These are phyloP conservation scores for Stephania yunnanensis DNA, from an alignment of 164 flowering plant species.

Conservation along the genomic window DNA sequence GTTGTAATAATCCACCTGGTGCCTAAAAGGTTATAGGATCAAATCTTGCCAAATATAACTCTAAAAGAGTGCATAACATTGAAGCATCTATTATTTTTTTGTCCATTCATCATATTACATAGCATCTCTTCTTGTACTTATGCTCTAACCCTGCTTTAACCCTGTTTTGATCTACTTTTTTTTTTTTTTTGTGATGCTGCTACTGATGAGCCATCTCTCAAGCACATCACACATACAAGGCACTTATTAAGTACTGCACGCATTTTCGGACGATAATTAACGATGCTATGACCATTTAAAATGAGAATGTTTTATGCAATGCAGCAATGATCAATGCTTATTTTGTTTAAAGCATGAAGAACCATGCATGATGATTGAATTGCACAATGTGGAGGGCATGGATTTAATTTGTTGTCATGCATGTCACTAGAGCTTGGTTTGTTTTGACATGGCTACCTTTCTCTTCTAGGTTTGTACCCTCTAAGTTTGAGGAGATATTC, in stretches of 20 bases:
- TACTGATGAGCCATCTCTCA: neutral
- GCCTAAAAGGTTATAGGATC: neutral
- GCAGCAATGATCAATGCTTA: neutral
- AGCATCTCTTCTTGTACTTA: neutral
- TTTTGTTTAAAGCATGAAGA: neutral
- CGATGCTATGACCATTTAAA: neutral
- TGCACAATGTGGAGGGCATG: too few relatives aligned
- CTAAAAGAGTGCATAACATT: neutral
- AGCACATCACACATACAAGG: neutral
- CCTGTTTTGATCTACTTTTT: neutral
- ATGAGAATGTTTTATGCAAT: too few relatives aligned
- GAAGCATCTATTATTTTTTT: neutral
- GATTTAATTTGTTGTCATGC: too few relatives aligned
- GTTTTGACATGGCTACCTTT: neutral
- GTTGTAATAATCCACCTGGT: too few relatives aligned
- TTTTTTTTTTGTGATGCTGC: neutral
- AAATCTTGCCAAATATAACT: neutral
- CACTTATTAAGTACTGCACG: neutral
- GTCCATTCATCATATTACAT: too few relatives aligned
- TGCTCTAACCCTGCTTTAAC: neutral
- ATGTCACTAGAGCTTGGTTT: too few relatives aligned
- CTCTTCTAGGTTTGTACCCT: constrained; percentile 39
- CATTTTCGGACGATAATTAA: neutral
- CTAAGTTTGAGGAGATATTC: constrained; percentile 74
- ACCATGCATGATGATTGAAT: neutral